phyloP scores from a whole-genome alignment of 345 rosid genomes.

The Lepidium sativum region DNA sequence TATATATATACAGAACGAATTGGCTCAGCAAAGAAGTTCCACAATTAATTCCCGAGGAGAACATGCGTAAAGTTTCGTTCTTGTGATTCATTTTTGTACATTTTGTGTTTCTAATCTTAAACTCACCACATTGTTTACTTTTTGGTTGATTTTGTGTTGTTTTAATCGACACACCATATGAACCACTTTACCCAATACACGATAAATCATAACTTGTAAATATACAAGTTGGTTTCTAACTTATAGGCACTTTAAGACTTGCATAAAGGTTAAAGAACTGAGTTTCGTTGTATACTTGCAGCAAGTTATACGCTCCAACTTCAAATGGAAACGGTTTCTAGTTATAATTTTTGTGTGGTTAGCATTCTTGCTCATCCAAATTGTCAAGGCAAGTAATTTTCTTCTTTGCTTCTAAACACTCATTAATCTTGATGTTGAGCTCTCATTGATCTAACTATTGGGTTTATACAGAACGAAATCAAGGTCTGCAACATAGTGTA shows the following conservation, averaged over 20 bases:
- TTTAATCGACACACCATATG: conserved; percentile 65
- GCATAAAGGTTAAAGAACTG: conserved; percentile 4
- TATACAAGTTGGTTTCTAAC: neutral
- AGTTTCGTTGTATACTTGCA: conserved; percentile 15
- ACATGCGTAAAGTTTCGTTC: conserved; percentile 38
- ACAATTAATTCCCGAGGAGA: conserved; percentile 62
- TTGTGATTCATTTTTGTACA: neutral
- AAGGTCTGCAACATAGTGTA: conserved; percentile 59
- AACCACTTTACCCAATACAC: conserved; percentile 59
- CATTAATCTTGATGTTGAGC: neutral
- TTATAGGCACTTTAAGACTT: neutral
- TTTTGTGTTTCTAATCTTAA: neutral
- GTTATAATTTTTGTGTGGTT: conserved; percentile 52
- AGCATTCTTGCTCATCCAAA: conserved; percentile 63
- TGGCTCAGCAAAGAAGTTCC: conserved; percentile 34
- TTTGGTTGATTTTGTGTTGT: conserved; percentile 33
- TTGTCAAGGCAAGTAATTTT: conserved; percentile 45
- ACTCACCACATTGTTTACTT: neutral
- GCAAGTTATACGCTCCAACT: conserved; percentile 62
- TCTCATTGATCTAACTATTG: neutral
- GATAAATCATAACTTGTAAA: conserved; percentile 59
- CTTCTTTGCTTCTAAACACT: neutral
- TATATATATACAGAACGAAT: conserved; percentile 57
- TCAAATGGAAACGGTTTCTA: conserved; percentile 57
- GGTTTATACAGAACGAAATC: conserved; percentile 53